Evolutionary conservation across 768 basidiomycete genomes (phyloP), one percentile per base, ranked within the genome.

Genomic region (Butyriboletus loyo): DNA sequence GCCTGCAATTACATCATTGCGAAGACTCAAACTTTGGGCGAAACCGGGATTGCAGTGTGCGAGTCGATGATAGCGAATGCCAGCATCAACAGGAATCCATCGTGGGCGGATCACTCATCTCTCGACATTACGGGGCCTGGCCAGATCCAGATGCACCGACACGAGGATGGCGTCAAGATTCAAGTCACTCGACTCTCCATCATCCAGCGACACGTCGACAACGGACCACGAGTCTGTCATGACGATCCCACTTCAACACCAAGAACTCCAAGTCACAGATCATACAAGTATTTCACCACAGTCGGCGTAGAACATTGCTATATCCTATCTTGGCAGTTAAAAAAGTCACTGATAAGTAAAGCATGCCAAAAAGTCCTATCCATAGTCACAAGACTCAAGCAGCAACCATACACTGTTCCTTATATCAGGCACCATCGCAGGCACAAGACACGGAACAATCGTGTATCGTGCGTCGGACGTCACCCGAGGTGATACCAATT

Each of bases 401-500:
- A 30, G 3, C 15, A 17, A 15, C 14, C 39, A 40, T 24, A 40
- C 8, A 15, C 4, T 7, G 9, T 25, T 17, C 15, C 43, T 5
- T 17, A 40, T 7, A 15, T 11, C 25, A 5, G 10, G 7, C 5
- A 27, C 25, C 22, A 10, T 10, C 40, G 2, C 17, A 5, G 10
- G 5, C 17, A 6, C 38, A 22, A 24, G 39, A 43, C 25, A 28
- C 7, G 17, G 17, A 4, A 3, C 1, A 5, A n/a, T n/a, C n/a
- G 10, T 17, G 10, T 21, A 13, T 22, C 22, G 14, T 13, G 24
- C 15, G 24, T 22, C 14, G 38, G 36, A 13, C 24, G 4, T 61
- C 53, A 60, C 22, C 2, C 57, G 3, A 31, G 57, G 27, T 49
- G 44, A 24, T 64, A 36, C 19, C 49, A 61, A n/a, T 40, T 64